Evolutionary conservation across 2,329 filamentous ascomycete species (phyloP).

Genomic region (Penicillium sp.): DNA sequence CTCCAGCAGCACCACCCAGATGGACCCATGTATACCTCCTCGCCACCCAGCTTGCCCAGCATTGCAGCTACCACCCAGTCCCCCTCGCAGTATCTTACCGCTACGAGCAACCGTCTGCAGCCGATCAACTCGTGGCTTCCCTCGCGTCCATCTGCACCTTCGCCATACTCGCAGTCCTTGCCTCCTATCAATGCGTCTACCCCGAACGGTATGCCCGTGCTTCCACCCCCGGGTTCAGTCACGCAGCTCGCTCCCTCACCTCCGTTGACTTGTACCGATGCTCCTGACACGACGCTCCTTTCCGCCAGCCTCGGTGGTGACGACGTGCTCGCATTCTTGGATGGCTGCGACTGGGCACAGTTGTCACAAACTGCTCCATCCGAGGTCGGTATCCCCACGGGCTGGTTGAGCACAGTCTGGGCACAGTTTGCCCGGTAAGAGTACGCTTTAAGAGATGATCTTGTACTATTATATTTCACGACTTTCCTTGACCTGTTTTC

Average conservation of each 20-base stretch:
- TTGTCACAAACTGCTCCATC: conserved; percentile 29
- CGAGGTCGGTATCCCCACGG: conserved; percentile 34
- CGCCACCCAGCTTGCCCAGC: conserved; percentile 36
- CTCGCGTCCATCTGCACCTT: conserved; percentile 33
- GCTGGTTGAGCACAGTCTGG: conserved; percentile 42
- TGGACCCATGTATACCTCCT: conserved; percentile 31
- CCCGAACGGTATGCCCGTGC: conserved; percentile 35
- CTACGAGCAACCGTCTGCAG: conserved; percentile 38
- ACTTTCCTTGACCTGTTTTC: conserved; percentile 19
- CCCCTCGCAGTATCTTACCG: conserved; percentile 30
- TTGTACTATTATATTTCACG: conserved; percentile 33
- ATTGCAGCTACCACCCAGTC: conserved; percentile 29
- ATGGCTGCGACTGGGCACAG: conserved; percentile 37
- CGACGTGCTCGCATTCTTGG: conserved; percentile 40
- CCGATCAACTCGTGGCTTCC: conserved; percentile 44
- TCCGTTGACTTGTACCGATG: conserved; percentile 33
- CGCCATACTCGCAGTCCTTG: conserved; percentile 41
- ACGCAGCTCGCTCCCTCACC: conserved; percentile 33
- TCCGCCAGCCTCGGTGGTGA: conserved; percentile 41
- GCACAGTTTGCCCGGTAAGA: conserved; percentile 31
- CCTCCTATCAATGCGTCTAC: conserved; percentile 40
- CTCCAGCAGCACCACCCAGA: conserved; percentile 39
- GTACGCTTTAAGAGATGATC: not conserved
- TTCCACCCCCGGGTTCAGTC: conserved; percentile 39
- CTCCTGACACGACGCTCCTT: conserved; percentile 26